phyloP scores from a whole-genome alignment of 2,329 filamentous ascomycete genomes.

The Ustilaginoidea virens region DNA sequence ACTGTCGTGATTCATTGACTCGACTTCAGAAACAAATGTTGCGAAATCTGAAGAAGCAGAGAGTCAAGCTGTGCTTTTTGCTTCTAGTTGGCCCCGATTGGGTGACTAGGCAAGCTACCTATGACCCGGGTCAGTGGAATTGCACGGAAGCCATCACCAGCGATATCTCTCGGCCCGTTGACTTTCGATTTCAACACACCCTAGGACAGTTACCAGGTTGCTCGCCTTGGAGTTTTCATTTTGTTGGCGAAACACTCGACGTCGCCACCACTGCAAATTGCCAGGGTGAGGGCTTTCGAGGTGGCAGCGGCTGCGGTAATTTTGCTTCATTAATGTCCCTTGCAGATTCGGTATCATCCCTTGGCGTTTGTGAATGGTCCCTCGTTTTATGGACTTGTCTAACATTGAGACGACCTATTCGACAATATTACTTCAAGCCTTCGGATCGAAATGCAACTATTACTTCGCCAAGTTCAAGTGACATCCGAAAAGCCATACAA shows the following conservation, averaged over 20 bases:
- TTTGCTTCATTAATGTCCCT: too few relatives aligned
- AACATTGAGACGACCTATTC: background rate
- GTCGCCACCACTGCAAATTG: too few relatives aligned
- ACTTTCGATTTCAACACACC: constrained; percentile 11
- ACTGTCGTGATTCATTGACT: constrained; percentile 7
- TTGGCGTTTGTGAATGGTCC: too few relatives aligned
- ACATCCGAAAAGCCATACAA: too few relatives aligned
- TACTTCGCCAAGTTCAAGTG: background rate
- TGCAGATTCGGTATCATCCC: too few relatives aligned
- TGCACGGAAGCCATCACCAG: constrained; percentile 11
- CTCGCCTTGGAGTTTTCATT: constrained; percentile 6
- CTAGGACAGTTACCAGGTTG: constrained; percentile 10
- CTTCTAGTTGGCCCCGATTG: constrained; percentile 12
- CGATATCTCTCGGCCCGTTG: constrained; percentile 11
- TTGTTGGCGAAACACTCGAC: too few relatives aligned
- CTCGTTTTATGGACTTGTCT: background rate
- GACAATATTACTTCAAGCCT: background rate
- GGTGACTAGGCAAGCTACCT: constrained; percentile 5
- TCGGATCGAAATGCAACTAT: background rate
- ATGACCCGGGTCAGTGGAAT: constrained; percentile 9
- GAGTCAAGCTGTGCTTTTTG: constrained; percentile 9
- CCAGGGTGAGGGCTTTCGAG: too few relatives aligned
- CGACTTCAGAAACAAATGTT: constrained; percentile 6
- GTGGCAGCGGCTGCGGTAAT: too few relatives aligned
- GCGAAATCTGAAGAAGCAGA: constrained; percentile 1